These are phyloP conservation scores for Digitaria exilis DNA, from an alignment of 202 grass and related monocot species.

Conservation along the genomic window DNA sequence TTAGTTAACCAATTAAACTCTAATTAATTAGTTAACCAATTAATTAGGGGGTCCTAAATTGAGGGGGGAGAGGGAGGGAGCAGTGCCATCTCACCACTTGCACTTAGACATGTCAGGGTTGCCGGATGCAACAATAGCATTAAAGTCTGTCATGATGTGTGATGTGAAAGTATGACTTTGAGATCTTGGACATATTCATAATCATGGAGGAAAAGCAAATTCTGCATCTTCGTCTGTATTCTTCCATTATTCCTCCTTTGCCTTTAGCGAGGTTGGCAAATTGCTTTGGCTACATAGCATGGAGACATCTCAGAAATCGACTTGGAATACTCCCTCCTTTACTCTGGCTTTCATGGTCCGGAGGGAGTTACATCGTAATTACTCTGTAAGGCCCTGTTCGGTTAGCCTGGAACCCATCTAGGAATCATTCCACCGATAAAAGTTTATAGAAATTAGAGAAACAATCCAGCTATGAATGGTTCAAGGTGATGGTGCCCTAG, in stretches of 20 bases:
- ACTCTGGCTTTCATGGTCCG: neutral
- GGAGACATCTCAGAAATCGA: neutral
- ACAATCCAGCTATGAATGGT: no score
- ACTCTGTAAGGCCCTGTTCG: no score
- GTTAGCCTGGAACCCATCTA: no score
- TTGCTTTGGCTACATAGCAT: neutral
- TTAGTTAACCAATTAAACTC: no score
- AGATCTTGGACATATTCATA: neutral
- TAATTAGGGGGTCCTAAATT: no score
- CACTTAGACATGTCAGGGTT: no score
- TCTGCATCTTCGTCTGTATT: neutral
- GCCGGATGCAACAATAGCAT: neutral
- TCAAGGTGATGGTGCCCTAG: no score
- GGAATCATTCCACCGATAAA: no score
- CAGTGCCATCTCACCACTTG: no score
- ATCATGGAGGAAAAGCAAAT: neutral
- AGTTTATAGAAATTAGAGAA: no score
- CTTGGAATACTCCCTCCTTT: neutral
- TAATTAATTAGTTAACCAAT: no score
- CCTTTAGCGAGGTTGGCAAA: neutral
- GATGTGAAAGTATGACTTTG: neutral
- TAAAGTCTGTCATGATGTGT: neutral
- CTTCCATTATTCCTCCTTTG: neutral
- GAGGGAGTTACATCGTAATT: neutral
- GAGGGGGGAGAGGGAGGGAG: no score